A percentile compares a stretch with the other conserved stretches of the same genome.
Conservation (phyloP, 202 grass and related monocot genomes). For the Eragrostis tef region DNA sequence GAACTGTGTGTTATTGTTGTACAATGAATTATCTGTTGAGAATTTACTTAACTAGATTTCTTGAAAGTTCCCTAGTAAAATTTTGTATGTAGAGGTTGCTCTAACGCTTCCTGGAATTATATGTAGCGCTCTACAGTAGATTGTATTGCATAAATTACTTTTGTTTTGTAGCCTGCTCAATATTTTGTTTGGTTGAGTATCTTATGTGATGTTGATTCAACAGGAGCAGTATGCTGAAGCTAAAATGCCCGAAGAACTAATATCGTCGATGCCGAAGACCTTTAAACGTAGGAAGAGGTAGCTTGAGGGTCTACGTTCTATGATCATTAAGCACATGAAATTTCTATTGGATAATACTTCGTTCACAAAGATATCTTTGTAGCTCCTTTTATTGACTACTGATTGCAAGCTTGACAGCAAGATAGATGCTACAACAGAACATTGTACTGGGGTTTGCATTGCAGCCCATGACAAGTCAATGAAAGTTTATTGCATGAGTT, state of each 20-base stretch:
- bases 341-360: background rate
- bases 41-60: background rate
- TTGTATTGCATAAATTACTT: background rate
- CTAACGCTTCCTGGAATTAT: background rate
- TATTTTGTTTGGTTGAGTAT: background rate
- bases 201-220: background rate
- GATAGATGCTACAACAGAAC: background rate
- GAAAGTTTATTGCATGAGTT: too few species aligned
- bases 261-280: constrained; percentile 28
- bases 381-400: background rate
- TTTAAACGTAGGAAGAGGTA: constrained; percentile 74
- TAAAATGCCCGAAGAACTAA: constrained; percentile 60
- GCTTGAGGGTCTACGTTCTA: constrained; percentile 1
- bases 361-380: background rate
- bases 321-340: background rate
- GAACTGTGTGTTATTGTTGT: too few species aligned
- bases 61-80: background rate
- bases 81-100: background rate
- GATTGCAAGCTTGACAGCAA: background rate
- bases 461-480: too few species aligned
- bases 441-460: background rate
- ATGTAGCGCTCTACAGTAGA: background rate
- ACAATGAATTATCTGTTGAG: background rate
- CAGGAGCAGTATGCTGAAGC: constrained; percentile 66
- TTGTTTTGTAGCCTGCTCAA: background rate